These are phyloP conservation scores for Simplicillium aogashimaense DNA, from an alignment of 2,329 filamentous ascomycete species.

Conservation along the genomic window DNA sequence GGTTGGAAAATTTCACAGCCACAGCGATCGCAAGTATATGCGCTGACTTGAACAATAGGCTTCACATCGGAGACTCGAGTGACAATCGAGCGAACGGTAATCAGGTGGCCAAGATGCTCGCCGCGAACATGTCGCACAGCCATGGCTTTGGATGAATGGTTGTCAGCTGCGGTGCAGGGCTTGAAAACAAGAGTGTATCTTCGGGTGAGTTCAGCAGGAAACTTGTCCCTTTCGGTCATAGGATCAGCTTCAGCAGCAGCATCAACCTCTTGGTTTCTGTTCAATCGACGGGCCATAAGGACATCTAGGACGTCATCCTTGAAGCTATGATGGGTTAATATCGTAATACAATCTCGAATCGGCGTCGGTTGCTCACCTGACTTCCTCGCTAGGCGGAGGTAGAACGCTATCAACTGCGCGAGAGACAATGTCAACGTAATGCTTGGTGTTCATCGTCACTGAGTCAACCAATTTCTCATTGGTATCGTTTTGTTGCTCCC, in stretches of 20 bases:
- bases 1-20: conserved; percentile 98
- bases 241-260: conserved; percentile 60
- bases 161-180: conserved; percentile 65
- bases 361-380: conserved; percentile 48
- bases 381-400: conserved; percentile 66
- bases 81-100: conserved; percentile 88
- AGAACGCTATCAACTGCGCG: conserved; percentile 80
- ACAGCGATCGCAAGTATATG: conserved; percentile 94
- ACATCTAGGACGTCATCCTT: conserved; percentile 97
- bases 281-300: conserved; percentile 83
- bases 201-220: conserved; percentile 83
- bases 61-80: conserved; percentile 97
- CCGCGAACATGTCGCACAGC: conserved; percentile 91
- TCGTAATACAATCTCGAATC: background rate
- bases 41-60: conserved; percentile 93
- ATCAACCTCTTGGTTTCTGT: conserved; percentile 69
- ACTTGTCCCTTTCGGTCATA: conserved; percentile 61
- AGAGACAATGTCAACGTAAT: conserved; percentile 89
- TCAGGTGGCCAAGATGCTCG: conserved; percentile 85
- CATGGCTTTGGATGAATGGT: conserved; percentile 53
- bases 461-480: conserved; percentile 69
- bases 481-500: conserved; percentile 61
- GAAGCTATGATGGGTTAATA: conserved; percentile 47
- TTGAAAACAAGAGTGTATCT: conserved; percentile 96
- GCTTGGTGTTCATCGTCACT: conserved; percentile 83